Conservation (phyloP, 805 yeast genomes). For the Zygoascus tannicola region DNA sequence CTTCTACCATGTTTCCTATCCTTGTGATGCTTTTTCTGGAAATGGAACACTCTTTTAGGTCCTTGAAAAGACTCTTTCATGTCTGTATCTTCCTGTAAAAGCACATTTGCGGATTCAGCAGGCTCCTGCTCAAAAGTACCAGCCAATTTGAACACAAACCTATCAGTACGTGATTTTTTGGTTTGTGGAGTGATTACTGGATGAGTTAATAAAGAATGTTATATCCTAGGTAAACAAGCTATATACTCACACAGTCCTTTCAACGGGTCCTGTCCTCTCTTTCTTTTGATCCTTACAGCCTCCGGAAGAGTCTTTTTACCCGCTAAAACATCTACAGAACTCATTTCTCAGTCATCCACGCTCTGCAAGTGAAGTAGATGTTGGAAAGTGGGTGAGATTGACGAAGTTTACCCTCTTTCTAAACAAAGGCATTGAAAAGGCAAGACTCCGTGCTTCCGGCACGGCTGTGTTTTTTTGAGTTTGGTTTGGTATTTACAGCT, state of each 20-base stretch:
- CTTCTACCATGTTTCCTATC: neutral
- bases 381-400: too few relatives aligned
- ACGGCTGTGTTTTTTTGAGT: too few relatives aligned
- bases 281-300: conserved; percentile 75
- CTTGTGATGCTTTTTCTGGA: conserved; percentile 2
- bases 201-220: neutral
- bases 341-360: neutral
- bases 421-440: too few relatives aligned
- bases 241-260: conserved; percentile 49
- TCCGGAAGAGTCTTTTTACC: conserved; percentile 36
- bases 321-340: neutral
- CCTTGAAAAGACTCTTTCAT: neutral
- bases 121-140: conserved; percentile 22
- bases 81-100: conserved; percentile 9
- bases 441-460: too few relatives aligned
- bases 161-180: conserved; percentile 22
- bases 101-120: conserved; percentile 12
- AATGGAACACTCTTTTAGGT: conserved; percentile 9
- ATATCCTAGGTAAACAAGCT: neutral
- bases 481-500: too few relatives aligned
- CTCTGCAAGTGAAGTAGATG: too few relatives aligned
- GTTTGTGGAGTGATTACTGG: conserved; percentile 5
- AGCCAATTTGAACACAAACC: conserved; percentile 23
- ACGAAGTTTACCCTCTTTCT: too few relatives aligned
- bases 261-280: conserved; percentile 78